Conservation (phyloP, 192 early-diverging fungal genomes). For the Backusella australiensis region DNA sequence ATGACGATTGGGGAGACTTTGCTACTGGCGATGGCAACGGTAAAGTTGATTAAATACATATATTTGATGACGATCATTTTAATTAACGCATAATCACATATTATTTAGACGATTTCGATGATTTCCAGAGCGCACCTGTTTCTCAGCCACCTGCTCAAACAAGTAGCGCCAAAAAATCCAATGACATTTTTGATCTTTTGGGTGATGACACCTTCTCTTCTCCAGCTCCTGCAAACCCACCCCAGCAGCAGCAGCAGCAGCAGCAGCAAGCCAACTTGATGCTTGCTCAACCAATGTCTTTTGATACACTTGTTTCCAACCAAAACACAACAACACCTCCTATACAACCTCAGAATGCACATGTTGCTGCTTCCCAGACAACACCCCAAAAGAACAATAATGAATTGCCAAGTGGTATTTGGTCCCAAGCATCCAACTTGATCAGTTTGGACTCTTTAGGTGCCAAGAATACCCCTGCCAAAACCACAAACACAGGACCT, state of each 20-base stretch:
- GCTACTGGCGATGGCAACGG: constrained; percentile 32
- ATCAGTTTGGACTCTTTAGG: constrained; percentile 73
- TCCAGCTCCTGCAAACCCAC: neutral
- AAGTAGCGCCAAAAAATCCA: constrained; percentile 20
- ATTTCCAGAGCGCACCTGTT: constrained; percentile 61
- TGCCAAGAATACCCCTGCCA: constrained; percentile 43
- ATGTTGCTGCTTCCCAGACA: neutral
- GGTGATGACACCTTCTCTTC: constrained; percentile 24
- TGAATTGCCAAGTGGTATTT: constrained; percentile 53
- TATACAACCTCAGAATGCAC: constrained; percentile 1
- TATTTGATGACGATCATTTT: too few species aligned
- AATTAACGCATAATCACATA: too few species aligned
- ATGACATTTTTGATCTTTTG: constrained; percentile 32
- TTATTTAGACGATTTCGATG: constrained; percentile 58
- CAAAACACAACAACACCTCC: neutral
- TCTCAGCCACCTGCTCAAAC: constrained; percentile 15
- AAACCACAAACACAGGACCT: constrained; percentile 40
- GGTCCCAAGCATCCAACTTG: constrained; percentile 64
- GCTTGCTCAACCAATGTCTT: constrained; percentile 16
- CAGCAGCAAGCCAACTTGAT: constrained; percentile 8
- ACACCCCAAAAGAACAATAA: neutral
- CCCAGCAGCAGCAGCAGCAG: constrained; percentile 8
- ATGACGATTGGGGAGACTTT: constrained; percentile 85
- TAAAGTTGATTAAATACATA: neutral
- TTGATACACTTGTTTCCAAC: constrained; percentile 6